phyloP scores from a whole-genome alignment of 106 monocot species.

The Acorus calamus region DNA sequence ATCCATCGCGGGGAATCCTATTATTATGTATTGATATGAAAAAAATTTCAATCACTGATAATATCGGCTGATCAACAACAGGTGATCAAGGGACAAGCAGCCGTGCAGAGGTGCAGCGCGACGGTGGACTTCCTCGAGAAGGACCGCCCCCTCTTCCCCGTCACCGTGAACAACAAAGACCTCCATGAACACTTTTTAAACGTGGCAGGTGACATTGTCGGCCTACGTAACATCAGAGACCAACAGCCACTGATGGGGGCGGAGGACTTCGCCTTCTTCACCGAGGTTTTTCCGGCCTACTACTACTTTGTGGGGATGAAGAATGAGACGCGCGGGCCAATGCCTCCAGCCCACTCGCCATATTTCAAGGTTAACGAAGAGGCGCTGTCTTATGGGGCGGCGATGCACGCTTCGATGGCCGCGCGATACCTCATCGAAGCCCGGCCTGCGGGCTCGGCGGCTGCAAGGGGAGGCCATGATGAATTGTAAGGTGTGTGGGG shows the following conservation, averaged over 20 bases:
- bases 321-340: slow-evolving; percentile 8
- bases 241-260: slow-evolving; percentile 53
- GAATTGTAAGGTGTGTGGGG: slow-evolving; percentile 21
- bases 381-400: slow-evolving; percentile 62
- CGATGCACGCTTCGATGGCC: slow-evolving; percentile 69
- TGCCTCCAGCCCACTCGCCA: slow-evolving; percentile 36
- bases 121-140: slow-evolving; percentile 45
- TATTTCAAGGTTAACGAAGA: slow-evolving; percentile 49
- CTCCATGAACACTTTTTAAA: slow-evolving; percentile 49
- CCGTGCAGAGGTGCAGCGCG: slow-evolving; percentile 83
- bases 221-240: slow-evolving; percentile 22
- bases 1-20: no score
- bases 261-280: slow-evolving; percentile 75
- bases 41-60: neutral
- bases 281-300: slow-evolving; percentile 48
- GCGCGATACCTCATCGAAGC: slow-evolving; percentile 22
- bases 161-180: slow-evolving; percentile 49
- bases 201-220: slow-evolving; percentile 43
- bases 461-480: slow-evolving; percentile 19
- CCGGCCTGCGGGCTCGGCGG: neutral
- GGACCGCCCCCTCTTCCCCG: slow-evolving; percentile 34
- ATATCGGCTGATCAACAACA: slow-evolving; percentile 8
- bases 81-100: slow-evolving; percentile 79
- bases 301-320: slow-evolving; percentile 72
- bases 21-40: neutral